Evolutionary conservation across 75 land plant genomes (phyloP), one percentile per base, ranked within the genome.

Genomic region (Selaginella tamariscina): DNA sequence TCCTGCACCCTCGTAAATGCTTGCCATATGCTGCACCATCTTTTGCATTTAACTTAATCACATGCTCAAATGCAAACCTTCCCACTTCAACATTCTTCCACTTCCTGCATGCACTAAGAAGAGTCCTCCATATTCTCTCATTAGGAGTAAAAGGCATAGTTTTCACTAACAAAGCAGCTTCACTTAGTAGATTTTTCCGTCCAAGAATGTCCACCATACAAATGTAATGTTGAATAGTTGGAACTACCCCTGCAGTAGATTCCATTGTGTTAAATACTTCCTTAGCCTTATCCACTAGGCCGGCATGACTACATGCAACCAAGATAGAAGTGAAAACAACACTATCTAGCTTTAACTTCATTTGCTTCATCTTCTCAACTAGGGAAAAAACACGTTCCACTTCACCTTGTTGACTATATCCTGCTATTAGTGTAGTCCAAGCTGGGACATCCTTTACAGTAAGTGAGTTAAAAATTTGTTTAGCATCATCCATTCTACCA

Each of bases 21-120:
- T n/a, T n/a, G 62, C 62, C 62, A 59, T 59, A 59, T n/a, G 62
- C 62, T 9, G 62, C 62, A 59, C 18, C 5, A 5, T 8, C 62
- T 8, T 59, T 9, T 21, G 2, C n/a, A n/a, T 59, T n/a, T 9
- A 59, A 27, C 23, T 59, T 8, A 5, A 59, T 5, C 62, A 59
- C 8, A 9, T 5, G 21, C 8, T 59, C 62, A 59, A 59, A 59
- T 9, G 27, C 23, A 2, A 23, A 23, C 62, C 62, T 59, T n/a
- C 62, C 62, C 21, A 59, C 26, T 2, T 21, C 62, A 23, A 59
- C 62, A 8, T 59, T 59, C 23, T 26, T 26, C 24, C 26, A 59
- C 62, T 21, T 59, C 62, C 62, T 5, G 62, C 62, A 59, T n/a
- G 62, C 62, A 5, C 24, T n/a, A 27, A 59, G 62, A 8, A 59